Evolutionary conservation across 371 early-diverging fungal genomes (phyloP), one percentile per base, ranked within the genome.

Genomic region (Vairimorpha ceranae): DNA sequence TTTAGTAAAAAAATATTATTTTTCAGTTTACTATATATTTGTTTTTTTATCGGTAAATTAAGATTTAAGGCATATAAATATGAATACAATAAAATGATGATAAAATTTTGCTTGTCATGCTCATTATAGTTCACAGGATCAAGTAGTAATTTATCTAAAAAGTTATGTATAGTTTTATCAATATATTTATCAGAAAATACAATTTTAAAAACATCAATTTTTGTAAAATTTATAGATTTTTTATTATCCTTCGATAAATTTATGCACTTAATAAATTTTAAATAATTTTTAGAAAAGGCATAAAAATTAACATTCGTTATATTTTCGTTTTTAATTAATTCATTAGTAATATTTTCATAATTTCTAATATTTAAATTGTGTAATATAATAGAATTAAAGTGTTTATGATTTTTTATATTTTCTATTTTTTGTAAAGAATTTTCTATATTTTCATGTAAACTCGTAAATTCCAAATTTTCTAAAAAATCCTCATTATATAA

Each of bases 71-170:
- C 23, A 51, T 41, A 51, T 12, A 14, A 23, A 10, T 41, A 38
- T 23, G 33, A 21, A 51, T 66, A 52, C 12, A 52, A 8, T 25
- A 66, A 52, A 51, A 66, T 46, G n/a, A 66, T 38, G 19, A 66
- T 66, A 51, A 51, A 30, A 51, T 33, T 45, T n/a, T 66, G 48
- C 12, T 66, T 51, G 30, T 66, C 38, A 8, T 45, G 17, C 30
- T 6, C 1, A 4, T 38, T 4, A 66, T 66, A 66, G 27, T 29
- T 32, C 0, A 66, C 7, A 21, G 51, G 51, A 33, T 67, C 67
- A 2, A 51, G 3, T 1, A 51, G 27, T 21, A 67, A 14, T 38
- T 45, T 67, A 19, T 67, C 46, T 41, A 67, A 29, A 56, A 67
- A 52, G 1, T 19, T 52, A 29, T 17, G 48, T 1, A 67, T 67